Evolutionary conservation across 352 stramenopile genomes (phyloP), one percentile per base, ranked within the genome.

Genomic region (Globisporangium apiculatum): DNA sequence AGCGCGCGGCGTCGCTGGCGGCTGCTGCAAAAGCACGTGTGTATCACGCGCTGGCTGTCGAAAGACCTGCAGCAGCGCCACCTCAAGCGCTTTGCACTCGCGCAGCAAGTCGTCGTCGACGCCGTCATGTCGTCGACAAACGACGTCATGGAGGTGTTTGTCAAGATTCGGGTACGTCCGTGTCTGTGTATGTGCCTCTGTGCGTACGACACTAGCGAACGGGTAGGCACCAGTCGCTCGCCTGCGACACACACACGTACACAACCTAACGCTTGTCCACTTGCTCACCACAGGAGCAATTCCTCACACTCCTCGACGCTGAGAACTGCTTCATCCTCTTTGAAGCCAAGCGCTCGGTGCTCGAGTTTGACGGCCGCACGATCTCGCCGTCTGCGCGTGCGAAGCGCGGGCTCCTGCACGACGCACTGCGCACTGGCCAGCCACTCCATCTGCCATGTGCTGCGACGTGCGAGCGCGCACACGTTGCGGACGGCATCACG

Each of bases 291-390:
- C 24, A 63, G 9, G 72, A 86, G n/a, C 77, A 87, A 55, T 79
- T 87, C 60, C 57, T 83, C 37, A 72, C 72, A 50, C 66, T 89
- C 8, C 53, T 89, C 7, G 77, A 89, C 46, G 77, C 77, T 0
- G 73, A 89, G 51, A 67, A 81, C 53, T 87, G 77, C 52, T 71
- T 86, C 18, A 61, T 89, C 18, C 81, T 68, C 62, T 77, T 87
- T 53, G 73, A 86, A 47, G 61, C 72, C 15, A 80, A 75, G 48
- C 66, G 67, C 0, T 74, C 71, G 2, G 67, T 83, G 11, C 61
- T 89, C 35, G 75, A 89, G 53, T 86, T 87, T 36, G 72, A 86
- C 52, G 76, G 79, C 1, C 76, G 72, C 51, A 62, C 49, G 4
- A 74, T 89, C 52, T 79, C 64, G 49, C 71, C 72, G 15, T 80